phyloP scores from a whole-genome alignment of 148 eudicot genomes.

The Dianthus caryophyllus region DNA sequence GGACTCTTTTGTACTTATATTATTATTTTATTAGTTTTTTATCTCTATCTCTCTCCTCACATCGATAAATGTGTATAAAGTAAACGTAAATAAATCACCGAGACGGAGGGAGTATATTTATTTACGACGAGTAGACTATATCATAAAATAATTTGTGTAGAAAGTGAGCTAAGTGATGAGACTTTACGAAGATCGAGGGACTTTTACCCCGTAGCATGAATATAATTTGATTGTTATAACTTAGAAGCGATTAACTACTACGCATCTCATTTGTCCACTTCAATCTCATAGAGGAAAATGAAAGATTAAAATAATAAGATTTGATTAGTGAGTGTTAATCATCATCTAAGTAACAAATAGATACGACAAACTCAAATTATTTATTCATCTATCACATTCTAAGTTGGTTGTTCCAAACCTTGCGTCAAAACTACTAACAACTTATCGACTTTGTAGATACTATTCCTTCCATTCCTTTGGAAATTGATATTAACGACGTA shows the following conservation, averaged over 20 bases:
- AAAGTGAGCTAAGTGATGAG: neutral
- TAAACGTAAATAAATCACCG: too few species aligned
- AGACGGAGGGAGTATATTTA: too few species aligned
- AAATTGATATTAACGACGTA: too few species aligned
- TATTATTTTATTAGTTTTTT: too few species aligned
- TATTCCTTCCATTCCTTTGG: neutral
- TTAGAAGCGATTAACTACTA: constrained; percentile 25
- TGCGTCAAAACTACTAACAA: neutral
- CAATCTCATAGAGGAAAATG: constrained; percentile 5
- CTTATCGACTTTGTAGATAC: neutral
- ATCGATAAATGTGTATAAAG: too few species aligned
- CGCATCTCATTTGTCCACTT: constrained; percentile 13
- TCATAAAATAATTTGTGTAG: too few species aligned
- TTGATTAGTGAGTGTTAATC: constrained; percentile 19
- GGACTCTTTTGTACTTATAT: too few species aligned
- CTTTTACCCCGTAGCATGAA: neutral
- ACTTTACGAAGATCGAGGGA: neutral
- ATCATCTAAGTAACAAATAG: constrained; percentile 24
- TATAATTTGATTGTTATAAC: neutral
- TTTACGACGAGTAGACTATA: too few species aligned
- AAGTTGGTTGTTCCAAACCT: neutral
- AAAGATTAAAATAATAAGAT: constrained; percentile 11
- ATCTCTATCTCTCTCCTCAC: too few species aligned
- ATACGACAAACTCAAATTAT: constrained; percentile 9
- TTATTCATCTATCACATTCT: neutral